Conservation (phyloP, 768 basidiomycete genomes). For the Lactarius trivialis region DNA sequence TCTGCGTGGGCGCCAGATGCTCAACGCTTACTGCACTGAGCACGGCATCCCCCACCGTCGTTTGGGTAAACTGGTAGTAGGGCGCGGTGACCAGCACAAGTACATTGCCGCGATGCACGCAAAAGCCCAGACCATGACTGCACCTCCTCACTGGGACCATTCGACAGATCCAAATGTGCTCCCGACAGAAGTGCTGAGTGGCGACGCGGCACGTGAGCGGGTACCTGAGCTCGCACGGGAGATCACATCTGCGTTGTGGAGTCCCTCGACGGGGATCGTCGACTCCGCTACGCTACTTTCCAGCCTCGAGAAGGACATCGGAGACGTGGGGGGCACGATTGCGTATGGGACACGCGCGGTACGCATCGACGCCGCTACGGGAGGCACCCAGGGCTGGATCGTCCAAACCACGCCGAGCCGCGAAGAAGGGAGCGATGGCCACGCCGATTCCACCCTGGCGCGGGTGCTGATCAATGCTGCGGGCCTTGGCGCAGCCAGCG, state of each 20-base stretch:
- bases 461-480: conserved; percentile 77
- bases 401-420: conserved; percentile 65
- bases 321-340: conserved; percentile 60
- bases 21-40: conserved; percentile 68
- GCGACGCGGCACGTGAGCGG: conserved; percentile 58
- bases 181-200: conserved; percentile 62
- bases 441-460: conserved; percentile 62
- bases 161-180: conserved; percentile 34
- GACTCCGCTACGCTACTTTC: conserved; percentile 83
- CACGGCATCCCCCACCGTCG: conserved; percentile 62
- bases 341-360: conserved; percentile 79
- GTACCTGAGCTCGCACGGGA: conserved; percentile 77
- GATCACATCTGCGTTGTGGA: conserved; percentile 71
- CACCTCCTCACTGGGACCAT: conserved; percentile 38
- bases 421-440: conserved; percentile 24
- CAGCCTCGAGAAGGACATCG: conserved; percentile 75
- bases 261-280: conserved; percentile 84
- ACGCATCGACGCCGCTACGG: conserved; percentile 63
- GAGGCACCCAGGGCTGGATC: conserved; percentile 64
- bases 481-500: conserved; percentile 63
- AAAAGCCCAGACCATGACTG: conserved; percentile 50
- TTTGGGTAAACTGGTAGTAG: conserved; percentile 88
- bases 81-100: conserved; percentile 51
- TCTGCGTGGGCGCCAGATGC: conserved; percentile 74
- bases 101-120: conserved; percentile 67